Percentiles rank a stretch among this genome's conserved stretches.
These are phyloP conservation scores for Spinacia oleracea DNA, from an alignment of 179 eudicot genomes.

Conservation along the genomic window DNA sequence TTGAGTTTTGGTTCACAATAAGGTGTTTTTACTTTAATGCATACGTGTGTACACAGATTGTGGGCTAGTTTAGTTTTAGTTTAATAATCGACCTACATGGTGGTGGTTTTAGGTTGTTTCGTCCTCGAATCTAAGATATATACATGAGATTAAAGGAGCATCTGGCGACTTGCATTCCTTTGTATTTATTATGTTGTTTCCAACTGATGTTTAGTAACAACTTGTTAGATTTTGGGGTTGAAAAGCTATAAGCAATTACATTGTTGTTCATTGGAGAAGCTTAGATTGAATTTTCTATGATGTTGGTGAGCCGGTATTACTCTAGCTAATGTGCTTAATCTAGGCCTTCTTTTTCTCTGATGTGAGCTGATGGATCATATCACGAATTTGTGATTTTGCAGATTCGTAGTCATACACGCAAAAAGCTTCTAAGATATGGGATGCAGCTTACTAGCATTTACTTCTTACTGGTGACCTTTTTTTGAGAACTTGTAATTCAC, in stretches of 20 bases:
- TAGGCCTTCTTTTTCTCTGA: not conserved
- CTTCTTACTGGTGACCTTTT: not conserved
- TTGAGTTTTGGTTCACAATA: no score
- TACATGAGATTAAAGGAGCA: not conserved
- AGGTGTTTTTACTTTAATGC: no score
- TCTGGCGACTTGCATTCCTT: not conserved
- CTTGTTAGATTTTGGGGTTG: not conserved
- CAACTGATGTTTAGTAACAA: not conserved
- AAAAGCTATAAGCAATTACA: not conserved
- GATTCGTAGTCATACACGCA: slow-evolving; percentile 96
- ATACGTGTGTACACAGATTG: no score
- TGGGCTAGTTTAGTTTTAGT: no score
- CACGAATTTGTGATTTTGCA: slow-evolving; percentile 31
- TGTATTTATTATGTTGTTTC: not conserved
- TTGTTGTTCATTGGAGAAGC: not conserved
- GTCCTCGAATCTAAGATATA: no score
- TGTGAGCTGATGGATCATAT: not conserved
- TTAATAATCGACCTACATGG: no score
- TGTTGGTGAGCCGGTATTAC: slow-evolving; percentile 2
- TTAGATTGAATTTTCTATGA: not conserved
- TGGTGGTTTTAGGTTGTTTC: not conserved
- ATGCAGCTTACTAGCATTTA: not conserved
- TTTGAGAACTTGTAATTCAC: slow-evolving; percentile 1
- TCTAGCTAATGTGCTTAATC: not conserved
- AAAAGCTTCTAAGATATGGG: slow-evolving; percentile 73